A percentile compares a stretch with the other conserved stretches of the same genome.
phyloP scores from a whole-genome alignment of 1,284 basidiomycete species.

The Naganishia cerealis region DNA sequence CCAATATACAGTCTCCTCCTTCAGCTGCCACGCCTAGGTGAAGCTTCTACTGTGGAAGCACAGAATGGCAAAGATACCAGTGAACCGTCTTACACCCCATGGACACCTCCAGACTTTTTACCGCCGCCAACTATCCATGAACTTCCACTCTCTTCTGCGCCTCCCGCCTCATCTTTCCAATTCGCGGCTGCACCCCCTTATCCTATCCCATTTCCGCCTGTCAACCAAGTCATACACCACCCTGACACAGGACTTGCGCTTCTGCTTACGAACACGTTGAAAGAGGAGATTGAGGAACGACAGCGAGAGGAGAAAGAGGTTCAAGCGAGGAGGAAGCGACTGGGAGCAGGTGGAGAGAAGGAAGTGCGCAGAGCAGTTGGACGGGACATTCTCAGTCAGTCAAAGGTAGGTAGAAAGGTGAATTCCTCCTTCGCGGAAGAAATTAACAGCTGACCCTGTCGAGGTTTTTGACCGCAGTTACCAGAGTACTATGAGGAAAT shows the following conservation, averaged over 20 bases:
- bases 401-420: slow-evolving; percentile 57
- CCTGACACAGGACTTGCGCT: slow-evolving; percentile 58
- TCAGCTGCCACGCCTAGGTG: slow-evolving; percentile 20
- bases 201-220: slow-evolving; percentile 57
- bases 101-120: slow-evolving; percentile 59
- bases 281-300: slow-evolving; percentile 66
- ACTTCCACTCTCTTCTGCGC: slow-evolving; percentile 46
- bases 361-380: slow-evolving; percentile 65
- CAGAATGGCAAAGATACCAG: slow-evolving; percentile 33
- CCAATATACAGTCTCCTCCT: slow-evolving; percentile 66
- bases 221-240: slow-evolving; percentile 63
- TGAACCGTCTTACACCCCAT: slow-evolving; percentile 44
- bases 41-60: slow-evolving; percentile 59
- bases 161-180: slow-evolving; percentile 59
- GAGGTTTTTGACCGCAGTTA: slow-evolving; percentile 56
- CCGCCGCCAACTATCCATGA: slow-evolving; percentile 67
- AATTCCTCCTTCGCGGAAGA: background rate
- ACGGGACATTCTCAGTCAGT: slow-evolving; percentile 63
- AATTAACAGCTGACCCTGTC: background rate
- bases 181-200: slow-evolving; percentile 58
- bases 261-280: slow-evolving; percentile 66
- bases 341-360: slow-evolving; percentile 68
- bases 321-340: slow-evolving; percentile 69
- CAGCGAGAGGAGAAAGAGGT: slow-evolving; percentile 65
- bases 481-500: slow-evolving; percentile 70